Evolutionary conservation across 148 eudicot genomes (phyloP).

Genomic region (Chenopodium suecicum): DNA sequence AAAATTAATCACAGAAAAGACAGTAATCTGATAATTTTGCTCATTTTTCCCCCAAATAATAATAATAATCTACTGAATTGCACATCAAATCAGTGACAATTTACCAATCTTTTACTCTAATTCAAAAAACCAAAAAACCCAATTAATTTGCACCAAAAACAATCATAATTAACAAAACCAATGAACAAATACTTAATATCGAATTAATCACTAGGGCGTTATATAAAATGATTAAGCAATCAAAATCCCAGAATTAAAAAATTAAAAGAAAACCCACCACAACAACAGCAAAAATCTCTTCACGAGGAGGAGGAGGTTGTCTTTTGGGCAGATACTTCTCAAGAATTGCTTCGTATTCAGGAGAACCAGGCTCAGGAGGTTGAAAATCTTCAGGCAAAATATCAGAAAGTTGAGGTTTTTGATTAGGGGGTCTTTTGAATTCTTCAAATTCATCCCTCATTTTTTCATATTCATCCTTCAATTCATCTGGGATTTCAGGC

Average conservation of each 20-base stretch:
- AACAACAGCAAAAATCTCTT: constrained; percentile 90
- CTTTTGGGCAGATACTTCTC: constrained; percentile 19
- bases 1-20: background rate
- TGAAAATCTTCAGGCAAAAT: constrained; percentile 17
- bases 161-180: background rate
- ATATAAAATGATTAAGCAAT: background rate
- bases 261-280: constrained; percentile 45
- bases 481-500: background rate
- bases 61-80: background rate
- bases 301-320: constrained; percentile 42
- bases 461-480: constrained; percentile 1
- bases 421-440: background rate
- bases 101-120: background rate
- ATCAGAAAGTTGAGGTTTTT: constrained; percentile 5
- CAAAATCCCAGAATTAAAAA: background rate
- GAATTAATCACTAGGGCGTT: constrained; percentile 7
- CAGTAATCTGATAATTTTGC: too few relatives aligned
- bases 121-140: background rate
- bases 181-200: background rate
- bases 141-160: background rate
- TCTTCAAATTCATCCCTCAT: constrained; percentile 1
- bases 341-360: constrained; percentile 30
- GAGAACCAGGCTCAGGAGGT: background rate
- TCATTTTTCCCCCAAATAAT: too few relatives aligned
- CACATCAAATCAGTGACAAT: background rate